Base-by-base conservation (phyloP, 1,284 basidiomycete species). In the Ustilago cynodontis region DNA sequence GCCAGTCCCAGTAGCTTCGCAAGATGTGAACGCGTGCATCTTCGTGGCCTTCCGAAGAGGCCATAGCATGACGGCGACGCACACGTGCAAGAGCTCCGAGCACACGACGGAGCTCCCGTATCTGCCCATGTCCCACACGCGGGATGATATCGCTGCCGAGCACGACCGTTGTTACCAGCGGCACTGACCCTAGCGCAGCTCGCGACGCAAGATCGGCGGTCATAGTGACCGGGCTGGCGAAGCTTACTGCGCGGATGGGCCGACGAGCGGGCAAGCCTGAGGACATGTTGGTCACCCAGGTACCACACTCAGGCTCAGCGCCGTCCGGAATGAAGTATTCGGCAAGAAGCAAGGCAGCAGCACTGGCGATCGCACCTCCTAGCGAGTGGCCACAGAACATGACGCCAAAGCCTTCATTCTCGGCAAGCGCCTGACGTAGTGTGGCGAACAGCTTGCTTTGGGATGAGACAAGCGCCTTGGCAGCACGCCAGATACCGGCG, bases 341-440 rank as follows among this genome's bases (percentile, higher is more conserved):
- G 14, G 74, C 76, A 7, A 85, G 60, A 51, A 85, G 73, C 56
- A 85, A 65, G 14, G 78, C 80, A 2, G 82, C 82, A 6, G 82
- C 79, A 62, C 80, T 81, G n/a, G 82, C 82, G 29, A 85, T 83
- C 0, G 83, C 81, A 9, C 81, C 84, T 13, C 84, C 84, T 11
- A 85, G 65, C 37, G 82, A 83, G 50, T 85, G 84, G 1, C 84
- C 84, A 26, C 80, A 82, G 59, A 85, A 82, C 68, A 83, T 79
- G 49, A 85, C 50, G 14, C 81, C 81, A 51, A 83, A 85, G 18
- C 74, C 83, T 18, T 70, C 54, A 56, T 85, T 76, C 49, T 83
- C 84, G 33, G 65, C 71, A 6, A 85, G 76, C 20, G 81, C 78
- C 29, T 72, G 64, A 14, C 67, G 56, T 22, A 85, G 58, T 22